Conservation (phyloP, 441 rosid species). For the Hypseocharis bilobata region DNA sequence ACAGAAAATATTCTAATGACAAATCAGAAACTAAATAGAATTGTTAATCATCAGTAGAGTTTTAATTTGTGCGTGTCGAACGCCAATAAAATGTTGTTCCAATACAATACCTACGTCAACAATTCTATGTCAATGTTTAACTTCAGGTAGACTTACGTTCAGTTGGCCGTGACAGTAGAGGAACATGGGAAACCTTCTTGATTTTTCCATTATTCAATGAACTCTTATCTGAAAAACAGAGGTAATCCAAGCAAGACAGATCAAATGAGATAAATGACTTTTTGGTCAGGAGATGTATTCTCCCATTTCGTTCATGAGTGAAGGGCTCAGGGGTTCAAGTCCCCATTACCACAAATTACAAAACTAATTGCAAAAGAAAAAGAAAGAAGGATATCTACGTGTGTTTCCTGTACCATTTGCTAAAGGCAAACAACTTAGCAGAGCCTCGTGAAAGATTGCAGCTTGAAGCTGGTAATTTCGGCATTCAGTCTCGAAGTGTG, state of each 20-base stretch:
- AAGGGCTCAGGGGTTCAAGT: too few species aligned
- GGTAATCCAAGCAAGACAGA: conserved; percentile 7
- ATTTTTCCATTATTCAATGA: conserved; percentile 19
- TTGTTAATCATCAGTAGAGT: background rate
- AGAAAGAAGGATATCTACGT: background rate
- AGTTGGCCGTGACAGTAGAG: conserved; percentile 61
- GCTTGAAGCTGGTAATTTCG: conserved; percentile 52
- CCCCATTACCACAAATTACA: background rate
- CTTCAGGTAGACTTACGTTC: conserved; percentile 48
- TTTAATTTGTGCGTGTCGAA: background rate
- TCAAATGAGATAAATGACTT: conserved; percentile 3
- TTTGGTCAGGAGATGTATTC: background rate
- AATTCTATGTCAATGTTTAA: background rate
- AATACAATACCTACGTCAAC: background rate
- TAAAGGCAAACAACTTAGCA: conserved; percentile 38
- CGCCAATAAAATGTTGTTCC: background rate
- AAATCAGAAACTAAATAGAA: background rate
- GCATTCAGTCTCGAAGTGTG: conserved; percentile 58
- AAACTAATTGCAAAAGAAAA: background rate
- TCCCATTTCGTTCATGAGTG: background rate
- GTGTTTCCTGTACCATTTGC: conserved; percentile 31
- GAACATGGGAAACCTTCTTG: conserved; percentile 40
- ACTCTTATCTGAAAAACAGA: conserved; percentile 34
- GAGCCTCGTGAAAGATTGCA: conserved; percentile 64
- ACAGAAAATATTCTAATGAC: background rate